phyloP scores from a whole-genome alignment of 106 monocot species.

The Triglochin maritima region DNA sequence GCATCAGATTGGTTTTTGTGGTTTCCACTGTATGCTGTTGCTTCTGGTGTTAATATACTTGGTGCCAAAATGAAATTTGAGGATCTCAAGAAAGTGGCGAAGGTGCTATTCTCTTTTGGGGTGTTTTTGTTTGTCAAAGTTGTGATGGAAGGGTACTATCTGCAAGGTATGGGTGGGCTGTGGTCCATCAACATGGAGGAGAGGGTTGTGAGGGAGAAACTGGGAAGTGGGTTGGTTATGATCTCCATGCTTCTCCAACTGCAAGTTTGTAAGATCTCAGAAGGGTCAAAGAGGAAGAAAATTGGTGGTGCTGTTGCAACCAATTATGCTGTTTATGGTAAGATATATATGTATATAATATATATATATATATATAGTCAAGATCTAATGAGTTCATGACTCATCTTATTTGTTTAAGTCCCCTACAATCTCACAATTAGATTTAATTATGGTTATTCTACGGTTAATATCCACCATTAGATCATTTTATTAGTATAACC shows the following conservation, averaged over 20 bases:
- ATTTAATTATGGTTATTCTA: too few species aligned
- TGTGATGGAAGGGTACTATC: constrained; percentile 17
- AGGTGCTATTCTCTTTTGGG: constrained; percentile 1
- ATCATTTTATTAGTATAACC: too few species aligned
- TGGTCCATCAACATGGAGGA: constrained; percentile 52
- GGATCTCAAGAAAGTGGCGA: not conserved
- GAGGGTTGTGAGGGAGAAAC: constrained; percentile 67
- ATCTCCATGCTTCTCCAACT: constrained; percentile 49
- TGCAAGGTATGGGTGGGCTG: constrained; percentile 20
- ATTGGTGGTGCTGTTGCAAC: constrained; percentile 1
- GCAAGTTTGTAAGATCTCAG: constrained; percentile 10
- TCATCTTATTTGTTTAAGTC: too few species aligned
- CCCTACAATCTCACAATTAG: too few species aligned
- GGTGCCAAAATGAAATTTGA: not conserved
- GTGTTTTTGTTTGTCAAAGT: constrained; percentile 36
- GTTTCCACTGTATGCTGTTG: constrained; percentile 49
- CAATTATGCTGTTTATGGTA: constrained; percentile 21
- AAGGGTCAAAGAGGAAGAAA: constrained; percentile 1
- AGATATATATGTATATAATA: too few species aligned
- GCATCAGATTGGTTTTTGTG: constrained; percentile 67
- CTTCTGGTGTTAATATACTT: constrained; percentile 12
- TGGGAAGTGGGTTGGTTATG: constrained; percentile 51
- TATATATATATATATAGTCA: too few species aligned
- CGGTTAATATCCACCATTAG: too few species aligned
- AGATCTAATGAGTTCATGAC: too few species aligned